Base-by-base conservation (phyloP, 1,284 basidiomycete species). In the Malassezia yamatoensis region DNA sequence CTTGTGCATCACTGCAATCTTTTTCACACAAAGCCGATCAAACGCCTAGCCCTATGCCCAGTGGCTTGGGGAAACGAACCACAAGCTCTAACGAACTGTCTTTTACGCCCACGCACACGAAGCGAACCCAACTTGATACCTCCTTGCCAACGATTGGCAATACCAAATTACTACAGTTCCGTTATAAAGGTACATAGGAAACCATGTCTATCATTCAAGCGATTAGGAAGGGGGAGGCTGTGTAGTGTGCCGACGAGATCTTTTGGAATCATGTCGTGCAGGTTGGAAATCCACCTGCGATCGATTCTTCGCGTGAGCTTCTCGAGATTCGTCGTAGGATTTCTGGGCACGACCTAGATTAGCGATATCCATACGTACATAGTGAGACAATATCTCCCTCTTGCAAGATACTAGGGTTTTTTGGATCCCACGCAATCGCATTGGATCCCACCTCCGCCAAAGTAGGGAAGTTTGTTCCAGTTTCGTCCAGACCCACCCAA, bases 401-500 rank as follows among this genome's bases (percentile, higher is more conserved):
- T 7, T n/a, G 43, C 42, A 51, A 18, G 10, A 49, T 37, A n/a
- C 35, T 32, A 12, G 41, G 9, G 16, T 43, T n/a, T 7, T 39
- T 18, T 5, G 24, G 20, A 20, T 53, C 51, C 50, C 43, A 51
- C n/a, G 45, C 15, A 1, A 49, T 42, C 15, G 16, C 5, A 0
- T 6, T 16, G 5, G 36, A 32, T 8, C 38, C 21, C n/a, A 45
- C 37, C 1, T 34, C 20, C n/a, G 51, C 47, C 0, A 44, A 37
- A 2, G 15, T 12, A 1, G 47, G 45, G 12, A 62, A 52, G 16
- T 68, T 63, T 12, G 58, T 59, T 1, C 52, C 60, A 0, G 60
- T 82, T 75, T 98, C 93, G 68, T 91, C 85, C 12, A 94, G 84
- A 57, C 85, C 85, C 10, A 93, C 58, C 83, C 75, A 91, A 87